A percentile compares a stretch with the other conserved stretches of the same genome.
Evolutionary conservation across 495 filamentous ascomycete species (phyloP).

Genomic region (Saxispiralis lemnorum): DNA sequence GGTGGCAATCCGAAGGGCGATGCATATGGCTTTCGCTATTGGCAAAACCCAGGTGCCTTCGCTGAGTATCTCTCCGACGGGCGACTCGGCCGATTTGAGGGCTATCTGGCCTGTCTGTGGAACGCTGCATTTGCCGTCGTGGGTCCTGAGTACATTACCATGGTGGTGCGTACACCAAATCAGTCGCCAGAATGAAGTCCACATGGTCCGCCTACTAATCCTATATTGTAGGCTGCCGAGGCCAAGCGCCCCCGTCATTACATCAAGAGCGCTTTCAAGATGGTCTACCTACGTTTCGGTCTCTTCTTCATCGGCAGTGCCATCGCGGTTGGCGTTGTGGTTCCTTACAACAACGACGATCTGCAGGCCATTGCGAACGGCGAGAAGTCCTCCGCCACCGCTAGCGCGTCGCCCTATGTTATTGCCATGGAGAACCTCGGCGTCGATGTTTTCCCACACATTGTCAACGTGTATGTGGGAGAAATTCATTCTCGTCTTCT

Average conservation of each 20-base stretch:
- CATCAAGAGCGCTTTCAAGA: slow-evolving; percentile 37
- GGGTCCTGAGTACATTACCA: slow-evolving; percentile 28
- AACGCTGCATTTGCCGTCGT: slow-evolving; percentile 23
- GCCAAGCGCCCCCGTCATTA: slow-evolving; percentile 25
- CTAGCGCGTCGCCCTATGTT: slow-evolving; percentile 61
- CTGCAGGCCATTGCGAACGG: slow-evolving; percentile 19
- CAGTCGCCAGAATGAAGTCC: too few species aligned
- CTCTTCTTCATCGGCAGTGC: slow-evolving; percentile 34
- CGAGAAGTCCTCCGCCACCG: slow-evolving; percentile 23
- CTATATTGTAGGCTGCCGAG: slow-evolving; percentile 20
- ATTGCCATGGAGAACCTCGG: slow-evolving; percentile 63
- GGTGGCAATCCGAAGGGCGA: slow-evolving; percentile 33
- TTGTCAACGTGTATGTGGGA: slow-evolving; percentile 47
- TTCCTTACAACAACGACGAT: slow-evolving; percentile 28
- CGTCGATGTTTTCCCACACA: slow-evolving; percentile 51
- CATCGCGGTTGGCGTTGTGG: slow-evolving; percentile 31
- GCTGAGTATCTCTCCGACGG: slow-evolving; percentile 23
- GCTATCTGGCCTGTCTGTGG: slow-evolving; percentile 28
- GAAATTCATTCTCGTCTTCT: not conserved
- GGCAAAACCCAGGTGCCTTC: slow-evolving; percentile 28
- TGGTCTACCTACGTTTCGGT: slow-evolving; percentile 31
- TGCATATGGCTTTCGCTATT: slow-evolving; percentile 32
- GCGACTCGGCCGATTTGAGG: slow-evolving; percentile 28
- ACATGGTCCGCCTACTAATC: too few species aligned
- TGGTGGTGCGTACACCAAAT: slow-evolving; percentile 16